Evolutionary conservation across 768 basidiomycete species (phyloP).

Genomic region (Boletus eberwhitei): DNA sequence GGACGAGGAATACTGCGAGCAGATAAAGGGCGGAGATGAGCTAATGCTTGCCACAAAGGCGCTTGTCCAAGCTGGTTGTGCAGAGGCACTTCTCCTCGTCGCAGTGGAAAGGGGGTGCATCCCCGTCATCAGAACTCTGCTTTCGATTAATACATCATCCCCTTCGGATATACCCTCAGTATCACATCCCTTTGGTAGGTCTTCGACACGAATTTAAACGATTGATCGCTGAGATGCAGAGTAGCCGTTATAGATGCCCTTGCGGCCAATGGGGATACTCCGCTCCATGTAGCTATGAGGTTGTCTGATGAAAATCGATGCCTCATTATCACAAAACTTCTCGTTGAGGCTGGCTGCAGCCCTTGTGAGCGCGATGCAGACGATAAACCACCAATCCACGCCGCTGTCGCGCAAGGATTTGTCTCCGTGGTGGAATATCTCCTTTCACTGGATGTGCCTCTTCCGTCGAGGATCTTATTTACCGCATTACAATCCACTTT

Average conservation of each 20-base stretch:
- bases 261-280: conserved; percentile 8
- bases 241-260: background rate
- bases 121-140: background rate
- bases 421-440: too few relatives aligned
- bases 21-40: background rate
- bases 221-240: background rate
- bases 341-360: background rate
- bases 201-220: rapidly evolving
- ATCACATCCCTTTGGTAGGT: background rate
- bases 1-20: background rate
- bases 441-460: too few relatives aligned
- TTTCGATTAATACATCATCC: background rate
- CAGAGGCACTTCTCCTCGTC: background rate
- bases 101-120: conserved; percentile 7
- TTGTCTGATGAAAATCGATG: conserved; percentile 1
- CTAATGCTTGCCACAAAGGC: background rate
- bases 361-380: background rate
- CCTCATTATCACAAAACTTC: background rate
- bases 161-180: too few relatives aligned
- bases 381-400: background rate
- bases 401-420: background rate
- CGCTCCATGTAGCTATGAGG: background rate
- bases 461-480: background rate
- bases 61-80: background rate
- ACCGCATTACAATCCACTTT: background rate